Conservation (phyloP, 2,329 filamentous ascomycete genomes). For the Epichloe elymi region DNA sequence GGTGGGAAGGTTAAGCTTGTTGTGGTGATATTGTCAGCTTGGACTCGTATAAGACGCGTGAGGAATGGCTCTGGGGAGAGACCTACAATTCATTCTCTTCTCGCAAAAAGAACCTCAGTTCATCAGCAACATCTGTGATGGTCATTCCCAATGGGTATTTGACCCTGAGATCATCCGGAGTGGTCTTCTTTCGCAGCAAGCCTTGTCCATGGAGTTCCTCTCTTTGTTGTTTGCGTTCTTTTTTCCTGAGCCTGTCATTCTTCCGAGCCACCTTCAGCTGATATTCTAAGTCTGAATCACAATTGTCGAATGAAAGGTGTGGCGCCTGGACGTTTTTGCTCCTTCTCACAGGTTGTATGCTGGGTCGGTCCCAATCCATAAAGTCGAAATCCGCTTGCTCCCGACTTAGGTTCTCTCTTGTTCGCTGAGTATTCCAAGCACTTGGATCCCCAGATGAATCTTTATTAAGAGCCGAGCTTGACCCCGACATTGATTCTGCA, state of each 20-base stretch:
- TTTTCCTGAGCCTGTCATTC: constrained; percentile 62
- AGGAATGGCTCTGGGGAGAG: neutral
- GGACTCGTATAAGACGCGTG: constrained; percentile 1
- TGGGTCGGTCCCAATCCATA: constrained; percentile 69
- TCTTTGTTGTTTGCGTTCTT: constrained; percentile 54
- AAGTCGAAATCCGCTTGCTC: constrained; percentile 62
- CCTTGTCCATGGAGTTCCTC: constrained; percentile 55
- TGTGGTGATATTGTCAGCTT: neutral
- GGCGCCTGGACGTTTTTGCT: constrained; percentile 47
- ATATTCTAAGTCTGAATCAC: constrained; percentile 55
- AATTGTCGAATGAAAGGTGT: constrained; percentile 35
- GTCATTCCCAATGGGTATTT: constrained; percentile 65
- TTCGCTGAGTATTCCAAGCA: neutral
- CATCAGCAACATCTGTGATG: constrained; percentile 55
- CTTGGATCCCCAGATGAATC: neutral
- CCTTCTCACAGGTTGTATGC: constrained; percentile 43
- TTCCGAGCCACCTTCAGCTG: constrained; percentile 47
- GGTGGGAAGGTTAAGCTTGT: constrained; percentile 54
- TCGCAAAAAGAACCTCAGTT: constrained; percentile 59
- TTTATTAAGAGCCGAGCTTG: neutral
- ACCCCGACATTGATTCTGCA: constrained; percentile 10
- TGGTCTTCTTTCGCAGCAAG: constrained; percentile 45
- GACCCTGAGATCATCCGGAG: constrained; percentile 45
- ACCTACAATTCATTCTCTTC: constrained; percentile 49
- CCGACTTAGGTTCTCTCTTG: neutral